phyloP scores from a whole-genome alignment of 2,329 filamentous ascomycete species.

The Colletotrichum trifolii region DNA sequence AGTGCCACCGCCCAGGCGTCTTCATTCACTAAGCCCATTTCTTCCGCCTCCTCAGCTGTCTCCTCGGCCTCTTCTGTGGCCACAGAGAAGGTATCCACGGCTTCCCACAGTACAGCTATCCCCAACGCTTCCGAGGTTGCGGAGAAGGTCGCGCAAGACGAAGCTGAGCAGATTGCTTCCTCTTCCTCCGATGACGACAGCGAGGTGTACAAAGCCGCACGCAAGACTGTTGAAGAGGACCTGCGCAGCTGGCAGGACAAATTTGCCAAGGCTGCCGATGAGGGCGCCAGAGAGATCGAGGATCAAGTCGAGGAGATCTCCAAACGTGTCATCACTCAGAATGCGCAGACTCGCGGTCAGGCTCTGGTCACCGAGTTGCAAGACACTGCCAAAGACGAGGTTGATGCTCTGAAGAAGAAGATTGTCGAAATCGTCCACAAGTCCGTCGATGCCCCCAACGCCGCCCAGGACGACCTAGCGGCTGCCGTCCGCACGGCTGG shows the following conservation, averaged over 20 bases:
- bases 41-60: conserved; percentile 41
- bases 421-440: conserved; percentile 73
- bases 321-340: conserved; percentile 66
- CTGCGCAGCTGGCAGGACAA: conserved; percentile 88
- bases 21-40: conserved; percentile 54
- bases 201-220: conserved; percentile 66
- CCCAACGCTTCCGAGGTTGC: conserved; percentile 38
- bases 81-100: conserved; percentile 39
- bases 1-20: conserved; percentile 46
- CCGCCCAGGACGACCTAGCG: conserved; percentile 56
- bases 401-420: conserved; percentile 72
- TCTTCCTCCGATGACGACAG: conserved; percentile 60
- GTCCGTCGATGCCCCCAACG: conserved; percentile 55
- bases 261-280: conserved; percentile 85
- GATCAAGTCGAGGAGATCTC: conserved; percentile 71
- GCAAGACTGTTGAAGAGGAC: conserved; percentile 79
- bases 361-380: conserved; percentile 76
- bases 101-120: conserved; percentile 30
- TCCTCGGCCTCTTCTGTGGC: conserved; percentile 36
- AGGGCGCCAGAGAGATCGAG: conserved; percentile 80
- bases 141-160: conserved; percentile 18
- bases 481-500: conserved; percentile 73
- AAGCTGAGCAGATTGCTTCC: conserved; percentile 53
- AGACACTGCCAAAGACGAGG: conserved; percentile 71
- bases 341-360: conserved; percentile 74